These are phyloP conservation scores for Suillus plorans DNA, from an alignment of 768 basidiomycete genomes.

Conservation along the genomic window DNA sequence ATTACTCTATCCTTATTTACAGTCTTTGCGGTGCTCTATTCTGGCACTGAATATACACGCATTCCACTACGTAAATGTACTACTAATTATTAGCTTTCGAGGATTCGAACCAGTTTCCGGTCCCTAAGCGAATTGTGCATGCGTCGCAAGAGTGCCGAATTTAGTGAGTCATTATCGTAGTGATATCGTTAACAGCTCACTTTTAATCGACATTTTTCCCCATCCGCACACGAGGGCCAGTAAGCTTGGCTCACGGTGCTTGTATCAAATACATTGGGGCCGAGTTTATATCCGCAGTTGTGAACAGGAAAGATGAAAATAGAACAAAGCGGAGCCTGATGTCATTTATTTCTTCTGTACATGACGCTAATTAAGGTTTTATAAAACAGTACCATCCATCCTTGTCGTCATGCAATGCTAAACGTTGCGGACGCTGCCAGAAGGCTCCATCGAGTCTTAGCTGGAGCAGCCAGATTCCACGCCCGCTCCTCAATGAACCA, in stretches of 20 bases:
- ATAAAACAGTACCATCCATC: background rate
- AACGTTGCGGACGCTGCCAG: background rate
- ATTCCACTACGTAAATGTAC: background rate
- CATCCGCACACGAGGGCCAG: constrained; percentile 64
- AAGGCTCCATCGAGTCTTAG: background rate
- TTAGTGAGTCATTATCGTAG: background rate
- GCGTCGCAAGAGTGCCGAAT: background rate
- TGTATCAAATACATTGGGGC: constrained; percentile 89
- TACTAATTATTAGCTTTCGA: background rate
- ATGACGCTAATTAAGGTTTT: background rate
- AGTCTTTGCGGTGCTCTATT: background rate
- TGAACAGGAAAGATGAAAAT: too few species aligned
- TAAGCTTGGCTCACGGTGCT: constrained; percentile 75
- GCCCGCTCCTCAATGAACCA: background rate
- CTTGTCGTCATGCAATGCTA: background rate
- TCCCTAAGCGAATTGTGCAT: background rate
- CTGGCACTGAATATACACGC: background rate
- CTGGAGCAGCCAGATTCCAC: background rate
- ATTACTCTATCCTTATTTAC: background rate
- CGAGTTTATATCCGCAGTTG: constrained; percentile 62
- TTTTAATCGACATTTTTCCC: constrained; percentile 32
- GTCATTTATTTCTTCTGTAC: background rate
- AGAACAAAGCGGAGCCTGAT: background rate
- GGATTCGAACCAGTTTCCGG: too few species aligned
- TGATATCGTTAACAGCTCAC: background rate